These are phyloP conservation scores for Cryptococcus jaspeensis DNA, from an alignment of 1,284 basidiomycete genomes.

Conservation along the genomic window DNA sequence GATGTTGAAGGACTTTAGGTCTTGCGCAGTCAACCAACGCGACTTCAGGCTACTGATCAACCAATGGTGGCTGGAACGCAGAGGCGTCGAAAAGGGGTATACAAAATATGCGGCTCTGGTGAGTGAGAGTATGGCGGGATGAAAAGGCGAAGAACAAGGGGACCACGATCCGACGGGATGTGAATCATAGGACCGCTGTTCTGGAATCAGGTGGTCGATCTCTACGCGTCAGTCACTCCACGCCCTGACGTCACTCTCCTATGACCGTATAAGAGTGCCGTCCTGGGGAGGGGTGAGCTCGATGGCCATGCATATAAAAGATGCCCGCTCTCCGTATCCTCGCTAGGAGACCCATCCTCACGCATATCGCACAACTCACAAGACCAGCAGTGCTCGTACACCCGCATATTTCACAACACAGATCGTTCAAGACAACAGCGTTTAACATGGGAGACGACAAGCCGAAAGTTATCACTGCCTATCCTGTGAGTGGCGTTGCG, in stretches of 20 bases:
- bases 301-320: background rate
- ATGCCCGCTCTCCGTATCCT: background rate
- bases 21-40: no score
- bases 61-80: no score
- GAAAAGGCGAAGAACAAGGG: no score
- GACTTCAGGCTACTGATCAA: no score
- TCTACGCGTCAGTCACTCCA: background rate
- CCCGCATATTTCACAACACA: background rate
- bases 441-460: conserved; percentile 30
- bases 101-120: no score
- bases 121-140: no score
- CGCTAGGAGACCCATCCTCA: conserved; percentile 5
- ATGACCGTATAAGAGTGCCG: background rate
- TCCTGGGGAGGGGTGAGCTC: no score
- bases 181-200: no score
- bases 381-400: background rate
- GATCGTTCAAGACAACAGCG: conserved; percentile 16
- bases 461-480: conserved; percentile 39
- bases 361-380: background rate
- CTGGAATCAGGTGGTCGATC: no score
- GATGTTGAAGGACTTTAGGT: no score
- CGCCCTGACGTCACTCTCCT: conserved; percentile 2
- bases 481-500: conserved; percentile 22
- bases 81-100: no score
- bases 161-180: no score